phyloP scores from a whole-genome alignment of 106 monocot species.

The Apostasia shenzhenica region DNA sequence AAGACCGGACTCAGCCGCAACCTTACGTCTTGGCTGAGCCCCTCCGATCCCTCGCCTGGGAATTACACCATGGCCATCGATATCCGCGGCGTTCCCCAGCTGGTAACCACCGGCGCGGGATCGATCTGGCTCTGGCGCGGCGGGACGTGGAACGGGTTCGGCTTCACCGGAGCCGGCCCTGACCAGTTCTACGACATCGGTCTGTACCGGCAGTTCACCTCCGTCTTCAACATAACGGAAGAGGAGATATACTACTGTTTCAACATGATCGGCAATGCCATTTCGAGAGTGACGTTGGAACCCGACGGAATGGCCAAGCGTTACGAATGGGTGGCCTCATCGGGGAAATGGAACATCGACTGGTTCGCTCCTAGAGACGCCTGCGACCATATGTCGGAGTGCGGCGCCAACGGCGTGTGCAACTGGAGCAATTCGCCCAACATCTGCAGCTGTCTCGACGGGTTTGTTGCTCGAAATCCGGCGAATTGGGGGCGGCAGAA shows the following conservation, averaged over 20 bases:
- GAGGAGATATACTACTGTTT: slow-evolving; percentile 4
- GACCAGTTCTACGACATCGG: background rate
- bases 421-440: slow-evolving; percentile 1
- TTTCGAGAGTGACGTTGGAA: background rate
- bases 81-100: background rate
- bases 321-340: background rate
- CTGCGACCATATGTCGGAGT: background rate
- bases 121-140: slow-evolving; percentile 1
- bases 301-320: background rate
- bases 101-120: background rate
- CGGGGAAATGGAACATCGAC: background rate
- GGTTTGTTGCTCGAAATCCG: slow-evolving; percentile 6
- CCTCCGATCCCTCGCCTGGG: slow-evolving; percentile 30
- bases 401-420: slow-evolving; percentile 10
- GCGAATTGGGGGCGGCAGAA: slow-evolving; percentile 5
- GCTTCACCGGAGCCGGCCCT: background rate
- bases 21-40: slow-evolving; percentile 26
- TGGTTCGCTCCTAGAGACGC: background rate
- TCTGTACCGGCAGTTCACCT: background rate
- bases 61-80: slow-evolving; percentile 5
- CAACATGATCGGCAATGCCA: background rate
- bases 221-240: background rate
- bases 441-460: slow-evolving; percentile 5
- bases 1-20: slow-evolving; percentile 15
- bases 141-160: slow-evolving; percentile 11